Evolutionary conservation across 345 rosid species (phyloP), one percentile per base, ranked within the genome.

Genomic region (Physaria fendleri): DNA sequence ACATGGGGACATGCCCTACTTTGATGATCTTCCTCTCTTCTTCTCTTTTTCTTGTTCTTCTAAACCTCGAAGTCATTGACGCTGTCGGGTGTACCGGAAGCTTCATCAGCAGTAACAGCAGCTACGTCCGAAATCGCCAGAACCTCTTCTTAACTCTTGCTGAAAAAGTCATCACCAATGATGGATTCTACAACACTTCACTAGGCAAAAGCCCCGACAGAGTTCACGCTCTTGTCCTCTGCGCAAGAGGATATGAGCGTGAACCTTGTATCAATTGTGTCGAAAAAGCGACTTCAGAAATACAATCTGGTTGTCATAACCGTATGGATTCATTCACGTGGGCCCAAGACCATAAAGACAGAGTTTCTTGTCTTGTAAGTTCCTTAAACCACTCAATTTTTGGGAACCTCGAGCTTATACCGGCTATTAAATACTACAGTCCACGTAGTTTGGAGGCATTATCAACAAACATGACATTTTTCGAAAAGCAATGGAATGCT

Each of bases 321-420:
- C 74, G 66, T 18, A 75, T 61, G 17, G 72, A 59, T 22, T 78
- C 59, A 10, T 2, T 60, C 28, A 6, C 55, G 0, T 64, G 73
- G 73, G 40, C 35, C 6, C 15, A 13, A 2, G 60, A 24, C 5
- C n/a, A 21, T 5, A 18, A 13, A 23, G 58, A 25, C 3, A 30
- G 60, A n/a, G 53, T 65, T 37, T 58, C 63, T 2, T 77, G 81
- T 59, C 6, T 58, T 2, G 44, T 77, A 15, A 74, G 69, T 10
- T 75, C 71, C 47, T 18, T 78, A 4, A 43, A 71, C 34, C 35
- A 4, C 4, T 53, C 73, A 0, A 37, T 72, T 6, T 37, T 40
- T 0, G 69, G 80, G 6, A 7, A 14, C n/a, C 39, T 69, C 14
- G 48, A 65, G 33, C 42, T 39, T 0, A 4, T 15, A 1, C 73